Percentiles rank a stretch among this genome's conserved stretches.
phyloP scores from a whole-genome alignment of 2,329 filamentous ascomycete genomes.

The Chrysoporthe cubensis region DNA sequence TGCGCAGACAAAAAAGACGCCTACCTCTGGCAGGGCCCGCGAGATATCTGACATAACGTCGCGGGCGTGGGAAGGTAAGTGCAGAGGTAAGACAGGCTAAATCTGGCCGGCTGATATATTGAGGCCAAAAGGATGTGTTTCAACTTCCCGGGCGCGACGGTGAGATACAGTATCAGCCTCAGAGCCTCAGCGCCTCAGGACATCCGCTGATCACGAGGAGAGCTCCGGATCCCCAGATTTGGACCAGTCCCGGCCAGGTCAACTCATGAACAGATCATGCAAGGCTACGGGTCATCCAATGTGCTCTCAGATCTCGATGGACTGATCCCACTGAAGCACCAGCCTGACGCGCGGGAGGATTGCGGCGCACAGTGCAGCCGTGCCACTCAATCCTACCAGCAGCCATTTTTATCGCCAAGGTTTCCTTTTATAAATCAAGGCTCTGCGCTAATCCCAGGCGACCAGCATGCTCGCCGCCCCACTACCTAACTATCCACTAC shows the following conservation, averaged over 20 bases:
- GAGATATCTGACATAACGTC: neutral
- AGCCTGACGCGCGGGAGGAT: neutral
- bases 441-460: neutral
- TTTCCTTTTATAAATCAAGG: slow-evolving; percentile 5
- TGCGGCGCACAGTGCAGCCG: slow-evolving; percentile 1
- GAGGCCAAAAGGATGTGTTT: slow-evolving; percentile 18
- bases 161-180: slow-evolving; percentile 13
- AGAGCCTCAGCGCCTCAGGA: slow-evolving; percentile 23
- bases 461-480: neutral
- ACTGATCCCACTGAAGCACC: slow-evolving; percentile 8
- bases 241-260: neutral
- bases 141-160: slow-evolving; percentile 13
- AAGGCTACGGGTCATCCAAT: slow-evolving; percentile 10
- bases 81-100: neutral
- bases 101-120: neutral
- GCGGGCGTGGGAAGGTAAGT: neutral
- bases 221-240: slow-evolving; percentile 8
- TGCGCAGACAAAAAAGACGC: neutral
- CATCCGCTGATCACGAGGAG: slow-evolving; percentile 9
- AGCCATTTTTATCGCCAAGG: neutral
- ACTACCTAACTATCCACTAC: neutral
- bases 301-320: neutral
- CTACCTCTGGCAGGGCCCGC: neutral
- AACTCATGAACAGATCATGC: slow-evolving; percentile 5
- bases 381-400: slow-evolving; percentile 5